Conservation (phyloP, 1,139 yeast species). For the Spencermartinsiella ligniputridi region DNA sequence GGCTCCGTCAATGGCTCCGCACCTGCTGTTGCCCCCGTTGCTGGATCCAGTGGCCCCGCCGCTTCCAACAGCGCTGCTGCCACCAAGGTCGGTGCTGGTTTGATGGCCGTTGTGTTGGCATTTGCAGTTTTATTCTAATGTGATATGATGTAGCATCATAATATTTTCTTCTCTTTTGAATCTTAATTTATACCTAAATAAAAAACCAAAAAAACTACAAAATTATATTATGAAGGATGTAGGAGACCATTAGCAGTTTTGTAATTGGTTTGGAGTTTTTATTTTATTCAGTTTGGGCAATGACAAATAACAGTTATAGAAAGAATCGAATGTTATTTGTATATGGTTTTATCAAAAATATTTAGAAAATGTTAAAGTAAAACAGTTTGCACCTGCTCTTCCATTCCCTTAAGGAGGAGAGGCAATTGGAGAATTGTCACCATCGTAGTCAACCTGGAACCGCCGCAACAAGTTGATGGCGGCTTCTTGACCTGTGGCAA, state of each 20-base stretch:
- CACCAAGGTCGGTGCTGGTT: conserved; percentile 12
- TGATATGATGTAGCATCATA: too few relatives aligned
- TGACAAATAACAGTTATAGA: too few relatives aligned
- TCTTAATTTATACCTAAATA: too few relatives aligned
- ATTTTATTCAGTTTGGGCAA: too few relatives aligned
- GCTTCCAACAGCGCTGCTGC: background rate
- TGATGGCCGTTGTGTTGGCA: background rate
- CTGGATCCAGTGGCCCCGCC: conserved; percentile 11
- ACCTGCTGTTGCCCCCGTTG: background rate
- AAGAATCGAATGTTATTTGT: too few relatives aligned
- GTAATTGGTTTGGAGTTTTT: too few relatives aligned
- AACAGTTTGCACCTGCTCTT: too few relatives aligned
- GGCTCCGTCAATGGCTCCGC: background rate
- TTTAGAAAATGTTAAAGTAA: too few relatives aligned
- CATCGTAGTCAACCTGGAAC: conserved; percentile 18
- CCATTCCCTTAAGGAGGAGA: conserved; percentile 5
- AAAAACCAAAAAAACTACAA: too few relatives aligned
- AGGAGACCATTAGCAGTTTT: too few relatives aligned
- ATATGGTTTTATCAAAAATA: too few relatives aligned
- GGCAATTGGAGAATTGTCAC: conserved; percentile 15
- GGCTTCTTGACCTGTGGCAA: conserved; percentile 53
- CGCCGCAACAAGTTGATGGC: conserved; percentile 20
- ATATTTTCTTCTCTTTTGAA: background rate
- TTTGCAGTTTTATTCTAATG: background rate
- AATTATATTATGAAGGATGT: too few relatives aligned